Conservation (phyloP, 2,329 filamentous ascomycete genomes). For the Phaeomoniella chlamydospora region DNA sequence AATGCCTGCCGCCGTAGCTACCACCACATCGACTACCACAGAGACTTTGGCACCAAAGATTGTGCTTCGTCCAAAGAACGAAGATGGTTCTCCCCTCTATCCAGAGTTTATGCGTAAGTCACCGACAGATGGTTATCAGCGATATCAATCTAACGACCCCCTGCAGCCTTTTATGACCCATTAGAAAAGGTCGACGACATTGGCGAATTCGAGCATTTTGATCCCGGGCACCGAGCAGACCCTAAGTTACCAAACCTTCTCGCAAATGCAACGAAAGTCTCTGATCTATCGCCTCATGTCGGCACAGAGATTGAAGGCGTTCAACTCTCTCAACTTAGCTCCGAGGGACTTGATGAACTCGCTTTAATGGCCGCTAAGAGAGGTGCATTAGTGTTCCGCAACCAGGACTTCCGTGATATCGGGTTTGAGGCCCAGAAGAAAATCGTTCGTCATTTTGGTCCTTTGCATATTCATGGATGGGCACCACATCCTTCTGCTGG, state of each 20-base stretch:
- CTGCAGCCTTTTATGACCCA: not conserved
- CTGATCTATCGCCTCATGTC: slow-evolving; percentile 51
- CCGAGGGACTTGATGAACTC: slow-evolving; percentile 61
- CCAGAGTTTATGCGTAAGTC: not conserved
- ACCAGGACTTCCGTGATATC: slow-evolving; percentile 25
- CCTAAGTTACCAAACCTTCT: slow-evolving; percentile 25
- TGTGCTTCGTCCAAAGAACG: not conserved
- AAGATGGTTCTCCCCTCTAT: not conserved
- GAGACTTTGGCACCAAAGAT: not conserved
- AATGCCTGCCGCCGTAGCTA: too few species aligned
- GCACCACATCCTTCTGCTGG: slow-evolving; percentile 8
- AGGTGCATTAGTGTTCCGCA: slow-evolving; percentile 34
- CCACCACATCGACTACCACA: not conserved
- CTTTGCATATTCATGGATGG: slow-evolving; percentile 13
- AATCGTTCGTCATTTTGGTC: slow-evolving; percentile 15
- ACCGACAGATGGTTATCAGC: too few species aligned
- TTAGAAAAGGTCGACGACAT: not conserved
- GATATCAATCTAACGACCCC: too few species aligned
- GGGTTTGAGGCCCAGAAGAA: slow-evolving; percentile 7
- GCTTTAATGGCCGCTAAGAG: slow-evolving; percentile 36
- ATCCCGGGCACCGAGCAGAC: slow-evolving; percentile 25
- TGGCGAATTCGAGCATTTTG: slow-evolving; percentile 21
- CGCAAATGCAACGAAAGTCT: slow-evolving; percentile 9
- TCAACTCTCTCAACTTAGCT: slow-evolving; percentile 53
- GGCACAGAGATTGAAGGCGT: slow-evolving; percentile 58